A percentile compares a stretch with the other conserved stretches of the same genome.
These are phyloP conservation scores for Penicillium canescens DNA, from an alignment of 495 filamentous ascomycete genomes.

Conservation along the genomic window DNA sequence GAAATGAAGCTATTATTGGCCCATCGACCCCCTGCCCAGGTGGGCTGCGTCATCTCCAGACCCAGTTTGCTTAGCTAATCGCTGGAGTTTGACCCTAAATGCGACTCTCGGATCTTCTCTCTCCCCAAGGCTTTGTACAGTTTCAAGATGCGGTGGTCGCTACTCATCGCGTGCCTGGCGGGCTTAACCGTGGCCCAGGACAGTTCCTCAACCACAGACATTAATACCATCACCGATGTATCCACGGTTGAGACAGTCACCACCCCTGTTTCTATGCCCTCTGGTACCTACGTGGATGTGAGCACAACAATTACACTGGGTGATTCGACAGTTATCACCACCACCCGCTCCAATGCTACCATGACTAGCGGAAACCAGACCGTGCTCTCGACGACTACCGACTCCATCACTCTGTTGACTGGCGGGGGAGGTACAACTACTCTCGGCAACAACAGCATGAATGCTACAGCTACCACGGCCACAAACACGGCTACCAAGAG, in stretches of 20 bases:
- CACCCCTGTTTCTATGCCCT: conserved; percentile 22
- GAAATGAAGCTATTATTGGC: conserved; percentile 12
- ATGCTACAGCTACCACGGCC: conserved; percentile 38
- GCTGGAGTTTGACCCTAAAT: neutral
- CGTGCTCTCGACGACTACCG: conserved; percentile 28
- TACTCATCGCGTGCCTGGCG: conserved; percentile 15
- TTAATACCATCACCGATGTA: conserved; percentile 11
- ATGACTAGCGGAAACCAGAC: conserved; percentile 32
- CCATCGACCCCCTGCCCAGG: conserved; percentile 4
- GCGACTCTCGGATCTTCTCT: neutral
- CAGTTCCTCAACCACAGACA: conserved; percentile 8
- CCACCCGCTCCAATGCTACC: conserved; percentile 20
- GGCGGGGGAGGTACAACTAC: conserved; percentile 34
- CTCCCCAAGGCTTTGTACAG: neutral
- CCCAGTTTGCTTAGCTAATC: neutral
- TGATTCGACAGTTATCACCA: conserved; percentile 21
- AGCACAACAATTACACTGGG: conserved; percentile 37
- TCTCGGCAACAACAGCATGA: conserved; percentile 45
- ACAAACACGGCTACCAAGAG: conserved; percentile 40
- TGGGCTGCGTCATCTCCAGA: conserved; percentile 14
- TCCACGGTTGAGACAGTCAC: conserved; percentile 15
- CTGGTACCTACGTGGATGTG: conserved; percentile 41
- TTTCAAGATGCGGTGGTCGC: conserved; percentile 24
- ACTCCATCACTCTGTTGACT: conserved; percentile 41
- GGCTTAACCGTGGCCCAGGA: conserved; percentile 20